Conservation (phyloP, 805 yeast species). For the Starmera amethionina region DNA sequence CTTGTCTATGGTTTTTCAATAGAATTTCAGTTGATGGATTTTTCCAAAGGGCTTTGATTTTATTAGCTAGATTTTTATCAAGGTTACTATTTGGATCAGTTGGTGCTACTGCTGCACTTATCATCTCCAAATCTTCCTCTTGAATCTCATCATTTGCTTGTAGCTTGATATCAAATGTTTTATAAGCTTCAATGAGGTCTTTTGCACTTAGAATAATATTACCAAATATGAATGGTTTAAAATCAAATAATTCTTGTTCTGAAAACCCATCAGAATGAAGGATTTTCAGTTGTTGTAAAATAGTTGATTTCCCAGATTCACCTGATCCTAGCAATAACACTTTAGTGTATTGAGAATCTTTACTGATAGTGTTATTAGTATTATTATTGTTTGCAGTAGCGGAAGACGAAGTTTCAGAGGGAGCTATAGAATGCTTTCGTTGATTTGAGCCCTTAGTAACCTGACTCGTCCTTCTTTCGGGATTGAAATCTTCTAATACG, state of each 20-base stretch:
- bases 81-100: constrained; percentile 44
- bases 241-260: constrained; percentile 56
- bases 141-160: constrained; percentile 22
- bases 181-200: constrained; percentile 57
- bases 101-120: constrained; percentile 21
- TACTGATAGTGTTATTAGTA: constrained; percentile 7
- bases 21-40: constrained; percentile 50
- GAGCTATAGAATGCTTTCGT: constrained; percentile 14
- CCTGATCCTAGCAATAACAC: constrained; percentile 82
- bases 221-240: constrained; percentile 68
- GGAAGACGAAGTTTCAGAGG: constrained; percentile 11
- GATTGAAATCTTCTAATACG: too few relatives aligned
- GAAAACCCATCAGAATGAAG: constrained; percentile 31
- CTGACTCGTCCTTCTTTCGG: too few relatives aligned
- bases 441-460: not conserved
- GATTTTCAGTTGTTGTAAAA: constrained; percentile 34
- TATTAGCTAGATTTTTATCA: constrained; percentile 37
- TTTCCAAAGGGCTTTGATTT: constrained; percentile 42
- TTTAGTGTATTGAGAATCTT: constrained; percentile 38
- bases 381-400: not conserved
- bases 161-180: constrained; percentile 31
- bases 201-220: constrained; percentile 73
- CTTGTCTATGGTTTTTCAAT: constrained; percentile 48
- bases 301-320: constrained; percentile 35
- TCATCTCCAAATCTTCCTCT: constrained; percentile 18